Evolutionary conservation across 768 basidiomycete species (phyloP).

Genomic region (Pulveroboletus ravenelii): DNA sequence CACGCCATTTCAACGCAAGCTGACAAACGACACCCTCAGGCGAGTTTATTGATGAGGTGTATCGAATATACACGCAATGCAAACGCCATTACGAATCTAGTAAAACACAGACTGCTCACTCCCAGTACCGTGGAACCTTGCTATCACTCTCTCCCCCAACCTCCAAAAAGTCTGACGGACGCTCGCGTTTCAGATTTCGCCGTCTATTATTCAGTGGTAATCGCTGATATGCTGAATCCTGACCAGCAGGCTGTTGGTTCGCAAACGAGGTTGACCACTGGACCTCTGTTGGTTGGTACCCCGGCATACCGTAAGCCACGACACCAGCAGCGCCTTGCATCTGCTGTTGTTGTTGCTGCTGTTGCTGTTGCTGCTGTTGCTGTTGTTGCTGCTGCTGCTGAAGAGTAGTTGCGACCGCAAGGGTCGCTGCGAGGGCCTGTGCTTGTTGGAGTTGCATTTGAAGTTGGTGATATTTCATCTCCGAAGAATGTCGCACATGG

Average conservation of each 20-base stretch:
- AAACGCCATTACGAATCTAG: constrained; percentile 5
- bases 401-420: constrained; percentile 52
- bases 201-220: constrained; percentile 78
- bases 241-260: constrained; percentile 60
- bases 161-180: constrained; percentile 82
- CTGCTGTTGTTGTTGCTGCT: constrained; percentile 37
- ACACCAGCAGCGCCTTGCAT: constrained; percentile 29
- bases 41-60: constrained; percentile 8
- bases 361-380: constrained; percentile 56
- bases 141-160: constrained; percentile 57
- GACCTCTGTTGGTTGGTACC: constrained; percentile 36
- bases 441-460: constrained; percentile 78
- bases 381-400: constrained; percentile 57
- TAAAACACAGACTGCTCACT: constrained; percentile 35
- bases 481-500: constrained; percentile 72
- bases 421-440: constrained; percentile 62
- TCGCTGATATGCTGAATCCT: constrained; percentile 86
- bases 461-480: constrained; percentile 78
- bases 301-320: constrained; percentile 40
- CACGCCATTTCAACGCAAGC: constrained; percentile 6
- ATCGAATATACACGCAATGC: constrained; percentile 12
- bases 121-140: constrained; percentile 76
- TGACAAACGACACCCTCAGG: not conserved
- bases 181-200: constrained; percentile 71
- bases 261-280: constrained; percentile 48